Percentiles rank a stretch among this genome's conserved stretches.
phyloP scores from a whole-genome alignment of 805 yeast genomes.

The Ogataea neopini region DNA sequence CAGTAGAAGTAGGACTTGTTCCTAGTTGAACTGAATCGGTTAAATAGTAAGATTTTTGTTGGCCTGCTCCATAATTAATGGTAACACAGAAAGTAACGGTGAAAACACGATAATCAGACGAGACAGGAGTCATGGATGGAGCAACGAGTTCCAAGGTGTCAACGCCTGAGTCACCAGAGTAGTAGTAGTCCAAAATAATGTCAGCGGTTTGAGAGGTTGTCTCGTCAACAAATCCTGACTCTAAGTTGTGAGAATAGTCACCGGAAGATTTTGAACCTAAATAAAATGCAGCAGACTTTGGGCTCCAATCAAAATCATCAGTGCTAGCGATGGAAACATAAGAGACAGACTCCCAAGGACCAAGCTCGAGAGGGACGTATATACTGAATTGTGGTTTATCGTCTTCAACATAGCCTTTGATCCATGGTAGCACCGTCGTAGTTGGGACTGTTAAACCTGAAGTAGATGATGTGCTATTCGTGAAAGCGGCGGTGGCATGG shows the following conservation, averaged over 20 bases:
- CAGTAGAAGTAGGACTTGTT: not conserved
- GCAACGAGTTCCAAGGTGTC: constrained; percentile 16
- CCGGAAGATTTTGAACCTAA: constrained; percentile 9
- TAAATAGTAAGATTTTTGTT: constrained; percentile 19
- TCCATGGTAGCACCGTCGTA: constrained; percentile 23
- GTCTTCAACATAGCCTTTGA: constrained; percentile 19
- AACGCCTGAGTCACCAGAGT: constrained; percentile 7
- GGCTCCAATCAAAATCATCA: constrained; percentile 22
- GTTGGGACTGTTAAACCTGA: constrained; percentile 7
- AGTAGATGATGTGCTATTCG: constrained; percentile 15
- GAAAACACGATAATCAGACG: constrained; percentile 25
- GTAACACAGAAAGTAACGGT: constrained; percentile 26
- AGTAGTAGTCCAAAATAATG: constrained; percentile 10
- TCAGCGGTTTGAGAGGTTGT: constrained; percentile 17
- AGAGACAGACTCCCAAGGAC: constrained; percentile 22
- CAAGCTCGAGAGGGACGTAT: constrained; percentile 24
- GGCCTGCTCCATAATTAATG: constrained; percentile 17
- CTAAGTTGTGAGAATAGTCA: constrained; percentile 8
- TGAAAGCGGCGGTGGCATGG: constrained; percentile 7
- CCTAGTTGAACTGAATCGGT: constrained; percentile 19
- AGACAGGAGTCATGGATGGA: constrained; percentile 11
- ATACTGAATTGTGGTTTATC: constrained; percentile 22
- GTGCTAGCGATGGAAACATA: constrained; percentile 19
- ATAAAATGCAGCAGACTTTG: constrained; percentile 15
- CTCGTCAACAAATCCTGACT: constrained; percentile 13